Percentiles rank a stretch among this genome's conserved stretches.
Conservation (phyloP, 2,329 filamentous ascomycete genomes). For the Penicillium corylophilum region DNA sequence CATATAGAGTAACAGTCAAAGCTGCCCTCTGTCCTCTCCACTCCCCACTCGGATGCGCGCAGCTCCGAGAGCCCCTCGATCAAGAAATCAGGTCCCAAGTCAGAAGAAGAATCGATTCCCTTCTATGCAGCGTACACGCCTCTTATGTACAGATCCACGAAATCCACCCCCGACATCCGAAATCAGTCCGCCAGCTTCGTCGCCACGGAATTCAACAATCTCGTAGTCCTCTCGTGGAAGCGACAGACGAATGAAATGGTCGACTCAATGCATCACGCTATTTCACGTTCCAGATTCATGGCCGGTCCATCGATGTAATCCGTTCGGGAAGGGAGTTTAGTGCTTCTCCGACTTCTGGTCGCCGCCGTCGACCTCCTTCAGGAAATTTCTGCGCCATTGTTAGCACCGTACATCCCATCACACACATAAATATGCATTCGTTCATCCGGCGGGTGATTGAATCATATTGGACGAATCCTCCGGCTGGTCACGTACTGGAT, state of each 20-base stretch:
- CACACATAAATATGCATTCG: background rate
- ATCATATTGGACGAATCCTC: background rate
- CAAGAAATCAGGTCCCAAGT: background rate
- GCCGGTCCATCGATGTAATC: conserved; percentile 18
- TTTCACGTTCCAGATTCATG: conserved; percentile 8
- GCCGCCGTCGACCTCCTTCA: conserved; percentile 51
- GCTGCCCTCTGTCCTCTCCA: background rate
- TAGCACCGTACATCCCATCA: background rate
- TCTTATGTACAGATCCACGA: conserved; percentile 29
- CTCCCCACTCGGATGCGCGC: background rate
- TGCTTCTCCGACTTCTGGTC: conserved; percentile 46
- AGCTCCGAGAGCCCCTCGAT: background rate
- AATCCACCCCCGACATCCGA: conserved; percentile 16
- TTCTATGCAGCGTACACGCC: conserved; percentile 29
- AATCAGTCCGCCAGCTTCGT: conserved; percentile 13
- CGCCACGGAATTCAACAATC: conserved; percentile 10
- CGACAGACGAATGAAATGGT: conserved; percentile 11
- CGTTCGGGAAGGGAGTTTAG: conserved; percentile 22
- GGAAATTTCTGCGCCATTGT: conserved; percentile 47
- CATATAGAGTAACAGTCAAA: background rate
- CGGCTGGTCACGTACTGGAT: conserved; percentile 56
- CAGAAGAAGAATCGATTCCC: conserved; percentile 14
- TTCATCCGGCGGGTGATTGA: background rate
- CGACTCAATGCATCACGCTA: conserved; percentile 16
- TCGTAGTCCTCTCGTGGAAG: conserved; percentile 14